Evolutionary conservation across 768 basidiomycete genomes (phyloP), one percentile per base, ranked within the genome.

Genomic region (Hydnum rufescens): DNA sequence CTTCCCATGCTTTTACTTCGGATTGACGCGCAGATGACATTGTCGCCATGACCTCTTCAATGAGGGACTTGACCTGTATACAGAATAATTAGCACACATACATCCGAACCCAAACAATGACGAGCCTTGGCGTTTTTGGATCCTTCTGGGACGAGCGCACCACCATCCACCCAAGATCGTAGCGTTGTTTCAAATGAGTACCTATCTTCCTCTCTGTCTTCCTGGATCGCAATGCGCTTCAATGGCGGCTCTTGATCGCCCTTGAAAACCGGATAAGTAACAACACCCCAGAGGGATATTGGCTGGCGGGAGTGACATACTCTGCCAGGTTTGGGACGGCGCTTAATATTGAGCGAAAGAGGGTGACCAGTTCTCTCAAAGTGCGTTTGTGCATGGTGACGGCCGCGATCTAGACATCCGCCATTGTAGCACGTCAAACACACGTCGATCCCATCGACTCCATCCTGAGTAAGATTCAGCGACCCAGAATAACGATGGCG

Each of bases 1-100:
- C 92, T 63, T 97, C 89, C 95, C 95, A 99, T 4, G 95, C 83
- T 65, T 95, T 82, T 47, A 99, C 82, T 60, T 96, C 90, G 0
- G 83, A 87, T 62, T 93, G 83, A 47, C 89, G 84, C 0, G 87
- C 82, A 1, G 88, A 92, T 0, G 89, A 88, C 59, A 87, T 69
- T 1, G 89, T 79, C 1, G 72, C 68, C 77, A 95, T 80, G 53
- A 93, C 70, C 0, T 74, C 77, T 22, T 79, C 72, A 3, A 76
- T 68, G 5, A 90, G 66, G 0, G 67, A 60, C 57, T 72, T 73
- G 36, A 77, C 67, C 76, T 82, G 54, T 0, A 22, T 6, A 6
- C 42, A 31, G 36, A 2, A 48, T 25, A 26, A 8, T 61, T 26
- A 32, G 71, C 22, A 32, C 13, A 53, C 42, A 47, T 55, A 34